A percentile compares a stretch with the other conserved stretches of the same genome.
Conservation (phyloP, 176 grass and related monocot genomes). For the Eleusine indica region DNA sequence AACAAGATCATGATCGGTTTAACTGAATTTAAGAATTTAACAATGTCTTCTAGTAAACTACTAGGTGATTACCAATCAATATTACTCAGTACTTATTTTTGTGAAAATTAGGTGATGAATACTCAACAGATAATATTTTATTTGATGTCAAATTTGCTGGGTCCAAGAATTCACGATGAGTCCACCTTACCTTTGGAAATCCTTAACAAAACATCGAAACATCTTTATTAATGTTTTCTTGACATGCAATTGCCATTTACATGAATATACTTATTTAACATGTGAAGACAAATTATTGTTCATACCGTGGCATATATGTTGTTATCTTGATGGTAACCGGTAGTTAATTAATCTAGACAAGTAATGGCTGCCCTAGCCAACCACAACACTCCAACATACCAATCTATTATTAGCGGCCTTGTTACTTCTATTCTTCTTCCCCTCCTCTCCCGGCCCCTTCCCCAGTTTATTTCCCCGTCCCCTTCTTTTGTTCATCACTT, state of each 20-base stretch:
- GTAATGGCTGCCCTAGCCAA: constrained; percentile 11
- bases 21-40: too few relatives aligned
- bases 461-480: neutral
- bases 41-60: too few relatives aligned
- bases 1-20: too few relatives aligned
- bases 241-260: neutral
- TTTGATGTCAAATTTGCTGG: neutral
- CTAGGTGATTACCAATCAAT: too few relatives aligned
- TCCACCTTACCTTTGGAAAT: neutral
- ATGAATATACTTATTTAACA: constrained; percentile 8
- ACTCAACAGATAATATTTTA: neutral
- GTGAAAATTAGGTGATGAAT: neutral
- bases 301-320: constrained; percentile 1
- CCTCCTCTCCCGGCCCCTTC: neutral
- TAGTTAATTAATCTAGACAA: constrained; percentile 19
- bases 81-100: neutral
- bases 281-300: constrained; percentile 16
- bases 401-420: constrained; percentile 36
- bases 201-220: neutral
- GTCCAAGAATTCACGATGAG: neutral
- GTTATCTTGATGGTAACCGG: constrained; percentile 24
- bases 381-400: constrained; percentile 46
- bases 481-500: neutral
- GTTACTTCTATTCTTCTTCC: constrained; percentile 26
- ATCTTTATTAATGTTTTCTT: neutral